Evolutionary conservation across 495 filamentous ascomycete species (phyloP).

Genomic region (Penicillium arizonense): DNA sequence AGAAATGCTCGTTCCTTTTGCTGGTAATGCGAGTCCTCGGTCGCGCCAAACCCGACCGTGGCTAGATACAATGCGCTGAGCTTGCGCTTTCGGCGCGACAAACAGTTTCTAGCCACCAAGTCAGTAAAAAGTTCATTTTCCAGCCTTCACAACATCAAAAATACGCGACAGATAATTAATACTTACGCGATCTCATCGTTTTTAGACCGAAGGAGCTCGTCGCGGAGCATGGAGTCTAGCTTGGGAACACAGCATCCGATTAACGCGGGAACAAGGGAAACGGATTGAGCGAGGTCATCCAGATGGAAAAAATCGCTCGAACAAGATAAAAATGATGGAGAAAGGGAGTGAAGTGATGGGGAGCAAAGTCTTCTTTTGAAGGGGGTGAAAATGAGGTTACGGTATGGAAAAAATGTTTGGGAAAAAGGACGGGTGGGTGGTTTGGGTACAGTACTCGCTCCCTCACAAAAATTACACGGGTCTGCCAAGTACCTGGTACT

Average conservation of each 20-base stretch:
- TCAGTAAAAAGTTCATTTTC: conserved; percentile 30
- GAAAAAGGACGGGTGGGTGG: conserved; percentile 7
- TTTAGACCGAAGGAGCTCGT: conserved; percentile 57
- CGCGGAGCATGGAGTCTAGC: conserved; percentile 56
- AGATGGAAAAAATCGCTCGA: conserved; percentile 49
- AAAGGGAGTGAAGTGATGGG: conserved; percentile 44
- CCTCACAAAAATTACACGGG: conserved; percentile 10
- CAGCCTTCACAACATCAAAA: conserved; percentile 12
- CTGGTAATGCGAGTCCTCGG: conserved; percentile 55
- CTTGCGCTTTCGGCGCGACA: conserved; percentile 78
- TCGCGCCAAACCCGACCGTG: conserved; percentile 49
- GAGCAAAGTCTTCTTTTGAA: conserved; percentile 35
- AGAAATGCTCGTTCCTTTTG: conserved; percentile 62
- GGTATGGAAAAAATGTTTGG: conserved; percentile 27
- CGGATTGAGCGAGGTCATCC: conserved; percentile 48
- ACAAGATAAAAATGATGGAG: conserved; percentile 55
- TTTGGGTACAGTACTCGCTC: conserved; percentile 12
- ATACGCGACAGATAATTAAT: conserved; percentile 26
- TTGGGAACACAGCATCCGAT: conserved; percentile 59
- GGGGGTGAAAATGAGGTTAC: conserved; percentile 35
- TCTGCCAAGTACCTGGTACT: conserved; percentile 10
- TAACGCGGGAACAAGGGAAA: conserved; percentile 50
- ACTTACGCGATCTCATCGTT: conserved; percentile 64
- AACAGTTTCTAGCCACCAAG: conserved; percentile 61
- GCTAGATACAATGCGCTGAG: conserved; percentile 73